Evolutionary conservation across 495 filamentous ascomycete species (phyloP).

Genomic region (Penicillium angulare): DNA sequence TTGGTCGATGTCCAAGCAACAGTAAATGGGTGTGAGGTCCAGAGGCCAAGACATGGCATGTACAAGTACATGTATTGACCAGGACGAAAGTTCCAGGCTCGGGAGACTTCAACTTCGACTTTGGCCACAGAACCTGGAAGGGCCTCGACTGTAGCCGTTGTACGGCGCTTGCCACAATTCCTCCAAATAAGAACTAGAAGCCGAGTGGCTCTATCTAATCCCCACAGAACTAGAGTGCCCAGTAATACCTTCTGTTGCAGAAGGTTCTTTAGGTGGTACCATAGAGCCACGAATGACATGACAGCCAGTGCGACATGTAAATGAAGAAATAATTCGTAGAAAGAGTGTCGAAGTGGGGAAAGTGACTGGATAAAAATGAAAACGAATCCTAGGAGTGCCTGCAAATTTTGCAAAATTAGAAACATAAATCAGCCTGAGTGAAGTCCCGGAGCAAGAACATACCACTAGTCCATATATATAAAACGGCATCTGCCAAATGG

Average conservation of each 20-base stretch:
- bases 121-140: slow-evolving; percentile 48
- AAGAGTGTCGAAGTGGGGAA: slow-evolving; percentile 54
- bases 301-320: slow-evolving; percentile 51
- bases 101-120: slow-evolving; percentile 48
- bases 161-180: slow-evolving; percentile 47
- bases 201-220: slow-evolving; percentile 51
- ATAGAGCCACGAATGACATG: slow-evolving; percentile 50
- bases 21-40: slow-evolving; percentile 58
- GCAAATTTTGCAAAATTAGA: no score
- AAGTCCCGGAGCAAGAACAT: slow-evolving; percentile 10
- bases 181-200: slow-evolving; percentile 56
- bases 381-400: slow-evolving; percentile 45
- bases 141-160: slow-evolving; percentile 50
- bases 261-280: slow-evolving; percentile 52
- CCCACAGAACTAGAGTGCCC: slow-evolving; percentile 40
- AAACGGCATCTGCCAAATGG: slow-evolving; percentile 33
- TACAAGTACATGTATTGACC: slow-evolving; percentile 60
- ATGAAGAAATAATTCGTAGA: slow-evolving; percentile 59
- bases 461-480: slow-evolving; percentile 39
- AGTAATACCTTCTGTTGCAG: slow-evolving; percentile 38
- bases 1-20: slow-evolving; percentile 48
- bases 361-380: slow-evolving; percentile 49
- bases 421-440: no score
- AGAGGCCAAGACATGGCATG: slow-evolving; percentile 47
- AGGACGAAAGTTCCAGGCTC: slow-evolving; percentile 49